These are phyloP conservation scores for Aureobasidium musti DNA, from an alignment of 2,329 filamentous ascomycete species.

Conservation along the genomic window DNA sequence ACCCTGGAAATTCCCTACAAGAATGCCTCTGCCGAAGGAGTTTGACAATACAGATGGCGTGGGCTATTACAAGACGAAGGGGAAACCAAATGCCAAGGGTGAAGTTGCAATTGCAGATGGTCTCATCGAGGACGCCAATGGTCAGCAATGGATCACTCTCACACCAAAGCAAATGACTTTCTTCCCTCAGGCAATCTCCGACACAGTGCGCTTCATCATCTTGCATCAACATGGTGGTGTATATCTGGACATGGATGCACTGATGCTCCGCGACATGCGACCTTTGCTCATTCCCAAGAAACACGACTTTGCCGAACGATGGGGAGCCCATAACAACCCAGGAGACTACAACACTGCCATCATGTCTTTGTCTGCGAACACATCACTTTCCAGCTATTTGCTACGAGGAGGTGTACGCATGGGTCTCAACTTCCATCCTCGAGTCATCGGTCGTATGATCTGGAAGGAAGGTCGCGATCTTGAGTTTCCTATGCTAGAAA, in stretches of 20 bases:
- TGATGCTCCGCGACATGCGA: constrained; percentile 59
- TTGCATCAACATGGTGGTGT: constrained; percentile 57
- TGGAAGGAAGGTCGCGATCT: constrained; percentile 58
- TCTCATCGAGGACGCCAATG: constrained; percentile 52
- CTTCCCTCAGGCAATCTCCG: constrained; percentile 59
- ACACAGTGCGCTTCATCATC: constrained; percentile 58
- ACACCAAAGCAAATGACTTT: constrained; percentile 60
- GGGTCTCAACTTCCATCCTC: constrained; percentile 60
- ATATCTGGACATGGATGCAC: constrained; percentile 60
- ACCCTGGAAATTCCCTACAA: constrained; percentile 56
- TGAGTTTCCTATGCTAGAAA: constrained; percentile 60
- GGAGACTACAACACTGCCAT: constrained; percentile 61
- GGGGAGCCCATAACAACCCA: constrained; percentile 53
- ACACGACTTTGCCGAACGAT: constrained; percentile 58
- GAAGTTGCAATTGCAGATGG: constrained; percentile 54
- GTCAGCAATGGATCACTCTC: constrained; percentile 57
- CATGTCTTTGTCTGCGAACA: constrained; percentile 59
- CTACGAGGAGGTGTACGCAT: constrained; percentile 59
- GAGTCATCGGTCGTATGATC: constrained; percentile 58
- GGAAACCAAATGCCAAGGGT: constrained; percentile 48
- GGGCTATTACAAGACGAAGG: constrained; percentile 53
- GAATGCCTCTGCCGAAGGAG: constrained; percentile 55
- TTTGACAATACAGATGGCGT: constrained; percentile 53
- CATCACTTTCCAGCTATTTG: constrained; percentile 57
- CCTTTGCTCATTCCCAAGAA: constrained; percentile 54